phyloP scores from a whole-genome alignment of 495 filamentous ascomycete species.

The Talaromyces proteolyticus region DNA sequence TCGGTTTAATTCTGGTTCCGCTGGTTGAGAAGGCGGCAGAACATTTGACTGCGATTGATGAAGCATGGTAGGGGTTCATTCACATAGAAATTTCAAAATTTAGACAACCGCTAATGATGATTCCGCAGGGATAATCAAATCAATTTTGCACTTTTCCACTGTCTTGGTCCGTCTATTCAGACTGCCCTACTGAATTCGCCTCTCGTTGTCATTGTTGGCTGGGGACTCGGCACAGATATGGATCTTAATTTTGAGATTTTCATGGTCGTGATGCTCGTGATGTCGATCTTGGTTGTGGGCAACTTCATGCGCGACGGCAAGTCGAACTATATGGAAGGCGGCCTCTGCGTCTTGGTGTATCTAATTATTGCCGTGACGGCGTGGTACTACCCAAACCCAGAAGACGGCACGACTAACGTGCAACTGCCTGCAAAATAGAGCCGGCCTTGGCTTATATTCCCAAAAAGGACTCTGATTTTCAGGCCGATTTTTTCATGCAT shows the following conservation, averaged over 20 bases:
- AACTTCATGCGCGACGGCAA: slow-evolving; percentile 77
- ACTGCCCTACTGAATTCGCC: slow-evolving; percentile 87
- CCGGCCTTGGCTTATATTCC: too few relatives aligned
- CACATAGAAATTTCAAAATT: too few relatives aligned
- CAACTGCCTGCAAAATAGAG: not conserved
- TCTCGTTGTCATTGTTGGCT: slow-evolving; percentile 76
- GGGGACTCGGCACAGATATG: slow-evolving; percentile 68
- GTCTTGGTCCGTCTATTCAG: slow-evolving; percentile 82
- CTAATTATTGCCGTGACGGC: slow-evolving; percentile 48
- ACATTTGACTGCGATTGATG: slow-evolving; percentile 84
- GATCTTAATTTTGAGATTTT: slow-evolving; percentile 84
- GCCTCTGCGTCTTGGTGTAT: slow-evolving; percentile 60
- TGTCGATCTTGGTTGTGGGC: slow-evolving; percentile 80
- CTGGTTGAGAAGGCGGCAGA: slow-evolving; percentile 90
- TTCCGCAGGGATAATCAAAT: slow-evolving; percentile 41
- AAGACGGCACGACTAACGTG: slow-evolving; percentile 17
- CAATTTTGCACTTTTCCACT: slow-evolving; percentile 88
- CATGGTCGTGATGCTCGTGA: slow-evolving; percentile 78
- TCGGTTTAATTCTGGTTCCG: slow-evolving; percentile 68
- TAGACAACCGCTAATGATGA: too few relatives aligned
- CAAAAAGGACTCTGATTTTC: too few relatives aligned
- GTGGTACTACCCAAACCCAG: slow-evolving; percentile 42
- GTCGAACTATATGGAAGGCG: slow-evolving; percentile 75
- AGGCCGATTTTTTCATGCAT: not conserved
- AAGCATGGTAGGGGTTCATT: slow-evolving; percentile 66